phyloP scores from a whole-genome alignment of 495 filamentous ascomycete genomes.

The Neurospora sp. region DNA sequence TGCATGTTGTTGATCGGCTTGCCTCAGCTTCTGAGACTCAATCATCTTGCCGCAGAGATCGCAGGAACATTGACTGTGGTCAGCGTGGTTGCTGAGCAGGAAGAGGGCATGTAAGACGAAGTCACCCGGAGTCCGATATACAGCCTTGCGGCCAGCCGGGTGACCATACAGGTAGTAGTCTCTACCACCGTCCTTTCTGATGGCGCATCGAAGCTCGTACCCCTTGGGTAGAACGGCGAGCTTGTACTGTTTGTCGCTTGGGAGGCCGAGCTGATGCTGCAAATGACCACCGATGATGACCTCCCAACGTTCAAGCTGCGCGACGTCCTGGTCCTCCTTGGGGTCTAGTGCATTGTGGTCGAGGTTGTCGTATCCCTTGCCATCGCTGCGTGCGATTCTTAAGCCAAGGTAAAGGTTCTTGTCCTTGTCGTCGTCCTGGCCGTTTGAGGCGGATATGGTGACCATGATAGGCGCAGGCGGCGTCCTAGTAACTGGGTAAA shows the following conservation, averaged over 20 bases:
- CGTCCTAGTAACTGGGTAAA: not conserved
- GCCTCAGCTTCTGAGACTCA: constrained; percentile 4
- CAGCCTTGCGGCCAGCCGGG: constrained; percentile 22
- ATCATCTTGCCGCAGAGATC: constrained; percentile 20
- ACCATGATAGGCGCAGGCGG: not conserved
- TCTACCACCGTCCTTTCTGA: constrained; percentile 14
- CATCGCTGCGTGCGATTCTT: constrained; percentile 21
- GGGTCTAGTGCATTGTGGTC: constrained; percentile 14
- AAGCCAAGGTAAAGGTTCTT: constrained; percentile 18
- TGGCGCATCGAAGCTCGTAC: constrained; percentile 21
- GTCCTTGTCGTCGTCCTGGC: constrained; percentile 1
- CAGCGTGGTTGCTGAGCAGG: constrained; percentile 22
- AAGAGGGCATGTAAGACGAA: constrained; percentile 33
- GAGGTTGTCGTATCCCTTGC: constrained; percentile 13
- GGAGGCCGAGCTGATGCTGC: constrained; percentile 12
- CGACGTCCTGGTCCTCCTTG: constrained; percentile 16
- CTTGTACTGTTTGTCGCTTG: constrained; percentile 19
- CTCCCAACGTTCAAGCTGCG: constrained; percentile 23
- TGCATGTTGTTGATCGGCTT: not conserved
- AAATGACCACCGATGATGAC: constrained; percentile 24
- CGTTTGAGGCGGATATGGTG: not conserved
- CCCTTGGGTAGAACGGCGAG: constrained; percentile 22
- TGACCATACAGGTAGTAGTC: constrained; percentile 37
- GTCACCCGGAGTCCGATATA: constrained; percentile 31
- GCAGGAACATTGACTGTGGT: constrained; percentile 27